Conservation (phyloP, 2,329 filamentous ascomycete species). For the Hortaea sp. region DNA sequence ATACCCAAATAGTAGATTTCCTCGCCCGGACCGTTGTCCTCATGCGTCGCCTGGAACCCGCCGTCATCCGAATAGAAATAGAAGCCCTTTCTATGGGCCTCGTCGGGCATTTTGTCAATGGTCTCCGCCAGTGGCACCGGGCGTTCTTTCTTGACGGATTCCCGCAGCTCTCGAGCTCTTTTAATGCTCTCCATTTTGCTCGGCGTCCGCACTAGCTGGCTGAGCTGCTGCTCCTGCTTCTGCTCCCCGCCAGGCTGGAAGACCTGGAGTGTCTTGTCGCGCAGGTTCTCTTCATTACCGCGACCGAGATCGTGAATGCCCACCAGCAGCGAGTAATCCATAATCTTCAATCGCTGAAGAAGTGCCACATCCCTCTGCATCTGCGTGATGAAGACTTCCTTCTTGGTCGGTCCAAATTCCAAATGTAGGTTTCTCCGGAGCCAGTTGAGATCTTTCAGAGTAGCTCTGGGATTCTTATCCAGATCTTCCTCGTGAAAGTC, state of each 20-base stretch:
- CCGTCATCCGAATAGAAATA: slow-evolving; percentile 93
- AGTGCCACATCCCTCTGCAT: slow-evolving; percentile 78
- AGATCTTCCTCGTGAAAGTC: slow-evolving; percentile 85
- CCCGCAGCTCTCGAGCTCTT: slow-evolving; percentile 80
- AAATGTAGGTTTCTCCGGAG: slow-evolving; percentile 73
- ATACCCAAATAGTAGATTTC: slow-evolving; percentile 98
- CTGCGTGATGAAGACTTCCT: slow-evolving; percentile 78
- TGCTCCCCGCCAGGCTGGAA: slow-evolving; percentile 75
- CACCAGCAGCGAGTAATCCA: slow-evolving; percentile 95
- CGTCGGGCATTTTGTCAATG: slow-evolving; percentile 71
- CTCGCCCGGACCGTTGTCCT: slow-evolving; percentile 72
- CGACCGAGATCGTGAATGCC: slow-evolving; percentile 85
- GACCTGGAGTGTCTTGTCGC: slow-evolving; percentile 79
- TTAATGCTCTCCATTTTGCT: slow-evolving; percentile 86
- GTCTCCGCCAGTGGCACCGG: slow-evolving; percentile 86
- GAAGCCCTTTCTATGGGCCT: slow-evolving; percentile 64
- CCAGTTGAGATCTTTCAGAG: slow-evolving; percentile 96
- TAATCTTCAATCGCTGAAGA: slow-evolving; percentile 82
- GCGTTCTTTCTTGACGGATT: slow-evolving; percentile 86
- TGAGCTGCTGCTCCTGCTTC: slow-evolving; percentile 37
- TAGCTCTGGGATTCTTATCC: slow-evolving; percentile 80
- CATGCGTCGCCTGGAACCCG: slow-evolving; percentile 84
- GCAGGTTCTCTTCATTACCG: slow-evolving; percentile 91
- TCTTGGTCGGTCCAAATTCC: slow-evolving; percentile 82
- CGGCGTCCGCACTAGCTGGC: slow-evolving; percentile 70